These are phyloP conservation scores for Hydrangea macrophylla DNA, from an alignment of 148 eudicot species.

Conservation along the genomic window DNA sequence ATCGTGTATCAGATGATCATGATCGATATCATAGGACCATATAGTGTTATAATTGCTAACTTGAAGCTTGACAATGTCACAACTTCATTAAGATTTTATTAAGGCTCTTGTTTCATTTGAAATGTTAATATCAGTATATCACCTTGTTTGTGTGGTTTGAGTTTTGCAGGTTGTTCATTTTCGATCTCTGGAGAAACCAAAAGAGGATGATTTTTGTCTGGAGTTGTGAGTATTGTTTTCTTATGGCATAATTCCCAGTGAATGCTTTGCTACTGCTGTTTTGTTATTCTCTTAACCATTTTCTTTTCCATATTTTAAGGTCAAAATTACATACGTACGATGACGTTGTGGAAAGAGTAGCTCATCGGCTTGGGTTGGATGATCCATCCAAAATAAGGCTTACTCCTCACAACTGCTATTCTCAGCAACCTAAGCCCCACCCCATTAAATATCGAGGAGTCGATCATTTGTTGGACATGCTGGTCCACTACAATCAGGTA, in stretches of 20 bases:
- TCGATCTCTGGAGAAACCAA: conserved; percentile 74
- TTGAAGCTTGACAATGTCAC: too few relatives aligned
- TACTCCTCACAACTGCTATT: conserved; percentile 86
- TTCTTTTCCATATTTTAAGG: conserved; percentile 31
- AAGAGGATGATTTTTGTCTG: conserved; percentile 81
- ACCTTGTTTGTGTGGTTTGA: neutral
- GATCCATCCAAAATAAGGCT: conserved; percentile 93
- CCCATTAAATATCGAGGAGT: conserved; percentile 66
- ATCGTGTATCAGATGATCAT: too few relatives aligned
- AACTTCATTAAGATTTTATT: too few relatives aligned
- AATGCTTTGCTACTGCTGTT: neutral
- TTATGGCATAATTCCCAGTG: neutral
- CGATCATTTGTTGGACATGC: conserved; percentile 76
- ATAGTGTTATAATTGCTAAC: too few relatives aligned
- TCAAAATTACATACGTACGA: conserved; percentile 80
- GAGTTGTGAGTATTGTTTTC: conserved; percentile 61
- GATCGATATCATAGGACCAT: too few relatives aligned
- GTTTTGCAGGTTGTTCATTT: conserved; percentile 70
- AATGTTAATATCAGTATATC: too few relatives aligned
- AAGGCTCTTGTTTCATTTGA: neutral
- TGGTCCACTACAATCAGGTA: conserved; percentile 86
- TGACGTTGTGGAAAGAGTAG: conserved; percentile 80
- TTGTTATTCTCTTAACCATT: conserved; percentile 7
- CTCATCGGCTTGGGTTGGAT: conserved; percentile 65
- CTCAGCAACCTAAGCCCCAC: conserved; percentile 90